These are phyloP conservation scores for Emergomyces orientalis DNA, from an alignment of 2,329 filamentous ascomycete species.

Conservation along the genomic window DNA sequence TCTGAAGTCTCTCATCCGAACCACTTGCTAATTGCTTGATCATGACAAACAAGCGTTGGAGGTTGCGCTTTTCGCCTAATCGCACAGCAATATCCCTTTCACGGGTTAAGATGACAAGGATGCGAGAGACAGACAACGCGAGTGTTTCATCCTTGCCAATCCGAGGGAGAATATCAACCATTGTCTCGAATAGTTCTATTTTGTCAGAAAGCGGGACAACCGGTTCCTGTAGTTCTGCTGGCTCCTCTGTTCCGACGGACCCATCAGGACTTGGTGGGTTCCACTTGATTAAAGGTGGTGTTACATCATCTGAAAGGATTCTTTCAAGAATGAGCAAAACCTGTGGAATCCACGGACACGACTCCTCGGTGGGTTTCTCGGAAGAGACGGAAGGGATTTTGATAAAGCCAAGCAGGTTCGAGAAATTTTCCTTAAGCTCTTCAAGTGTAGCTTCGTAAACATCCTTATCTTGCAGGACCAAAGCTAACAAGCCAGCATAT, in stretches of 20 bases:
- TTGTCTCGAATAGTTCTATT: constrained; percentile 58
- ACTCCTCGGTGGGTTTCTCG: constrained; percentile 60
- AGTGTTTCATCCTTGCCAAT: constrained; percentile 81
- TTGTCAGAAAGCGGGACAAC: constrained; percentile 59
- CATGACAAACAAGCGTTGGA: constrained; percentile 89
- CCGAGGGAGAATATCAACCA: constrained; percentile 76
- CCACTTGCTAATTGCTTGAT: constrained; percentile 79
- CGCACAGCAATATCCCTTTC: constrained; percentile 62
- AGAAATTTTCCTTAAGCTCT: constrained; percentile 66
- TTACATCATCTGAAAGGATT: constrained; percentile 78
- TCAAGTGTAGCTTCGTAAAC: constrained; percentile 73
- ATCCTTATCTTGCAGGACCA: constrained; percentile 70
- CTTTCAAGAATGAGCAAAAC: constrained; percentile 84
- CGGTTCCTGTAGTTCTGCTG: constrained; percentile 52
- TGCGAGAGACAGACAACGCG: constrained; percentile 70
- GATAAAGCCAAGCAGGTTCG: constrained; percentile 68
- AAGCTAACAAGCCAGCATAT: constrained; percentile 81
- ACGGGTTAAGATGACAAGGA: constrained; percentile 81
- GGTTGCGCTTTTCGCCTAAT: constrained; percentile 77
- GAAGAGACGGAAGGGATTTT: constrained; percentile 48
- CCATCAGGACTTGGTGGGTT: constrained; percentile 40
- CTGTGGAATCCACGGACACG: constrained; percentile 88
- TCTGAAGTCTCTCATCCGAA: constrained; percentile 64
- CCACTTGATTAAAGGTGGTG: constrained; percentile 68
- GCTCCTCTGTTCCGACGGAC: constrained; percentile 32